These are phyloP conservation scores for Santalum album DNA, from an alignment of 164 flowering plant species.

Conservation along the genomic window DNA sequence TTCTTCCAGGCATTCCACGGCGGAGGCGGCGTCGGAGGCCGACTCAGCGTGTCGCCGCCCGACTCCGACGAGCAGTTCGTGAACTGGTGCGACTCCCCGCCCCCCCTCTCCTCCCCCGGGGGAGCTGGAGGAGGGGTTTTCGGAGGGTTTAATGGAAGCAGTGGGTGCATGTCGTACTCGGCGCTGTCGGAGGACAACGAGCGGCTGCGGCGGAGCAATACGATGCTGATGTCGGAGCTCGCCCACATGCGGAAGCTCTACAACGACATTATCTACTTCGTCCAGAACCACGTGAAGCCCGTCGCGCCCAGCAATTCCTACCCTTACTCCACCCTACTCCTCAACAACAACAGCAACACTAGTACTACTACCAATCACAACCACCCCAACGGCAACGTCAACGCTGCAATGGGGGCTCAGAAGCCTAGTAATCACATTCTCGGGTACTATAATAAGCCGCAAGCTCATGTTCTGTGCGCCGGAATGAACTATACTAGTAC, in stretches of 20 bases:
- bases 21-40: too few relatives aligned
- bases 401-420: too few relatives aligned
- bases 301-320: constrained; percentile 61
- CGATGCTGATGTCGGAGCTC: constrained; percentile 73
- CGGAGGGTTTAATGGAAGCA: constrained; percentile 1
- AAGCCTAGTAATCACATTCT: constrained; percentile 30
- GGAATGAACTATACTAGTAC: too few relatives aligned
- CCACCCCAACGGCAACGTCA: constrained; percentile 3
- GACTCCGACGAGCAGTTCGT: constrained; percentile 53
- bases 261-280: constrained; percentile 90
- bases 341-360: constrained; percentile 11
- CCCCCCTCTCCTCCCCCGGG: constrained; percentile 31
- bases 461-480: too few relatives aligned
- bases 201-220: constrained; percentile 72
- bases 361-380: not conserved
- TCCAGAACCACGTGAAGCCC: constrained; percentile 89
- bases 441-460: constrained; percentile 20
- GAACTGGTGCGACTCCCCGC: constrained; percentile 50
- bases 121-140: constrained; percentile 7
- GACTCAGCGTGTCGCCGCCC: constrained; percentile 52
- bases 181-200: constrained; percentile 84
- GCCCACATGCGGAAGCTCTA: constrained; percentile 91
- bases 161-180: constrained; percentile 13
- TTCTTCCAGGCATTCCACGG: not conserved
- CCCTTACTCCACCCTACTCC: constrained; percentile 31